Conservation (phyloP, 352 stramenopile genomes). For the Hyaloperonospora arabidopsidis region DNA sequence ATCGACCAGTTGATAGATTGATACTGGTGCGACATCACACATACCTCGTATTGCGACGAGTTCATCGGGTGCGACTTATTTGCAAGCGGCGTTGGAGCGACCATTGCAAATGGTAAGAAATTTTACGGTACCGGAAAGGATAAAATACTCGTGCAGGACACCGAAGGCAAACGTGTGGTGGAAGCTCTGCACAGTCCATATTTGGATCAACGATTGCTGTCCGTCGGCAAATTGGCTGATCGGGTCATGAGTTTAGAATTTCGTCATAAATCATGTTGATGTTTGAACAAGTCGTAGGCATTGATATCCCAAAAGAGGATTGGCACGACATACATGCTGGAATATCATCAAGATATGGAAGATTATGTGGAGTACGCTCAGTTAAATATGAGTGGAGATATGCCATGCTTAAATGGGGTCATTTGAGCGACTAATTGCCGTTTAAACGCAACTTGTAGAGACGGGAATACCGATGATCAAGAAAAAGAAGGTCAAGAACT, state of each 20-base stretch:
- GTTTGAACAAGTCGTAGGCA: background rate
- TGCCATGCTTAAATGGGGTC: background rate
- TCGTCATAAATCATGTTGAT: background rate
- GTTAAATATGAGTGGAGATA: background rate
- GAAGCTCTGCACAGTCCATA: too few species aligned
- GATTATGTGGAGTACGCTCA: background rate
- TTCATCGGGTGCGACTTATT: background rate
- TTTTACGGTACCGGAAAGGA: background rate
- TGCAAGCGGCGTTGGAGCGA: background rate
- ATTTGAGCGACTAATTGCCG: too few species aligned
- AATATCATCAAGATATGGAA: background rate
- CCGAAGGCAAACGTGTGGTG: too few species aligned
- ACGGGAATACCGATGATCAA: too few species aligned
- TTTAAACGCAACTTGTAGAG: too few species aligned
- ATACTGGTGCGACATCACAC: background rate
- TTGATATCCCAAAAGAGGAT: background rate
- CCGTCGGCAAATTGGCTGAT: too few species aligned
- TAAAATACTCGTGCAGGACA: too few species aligned
- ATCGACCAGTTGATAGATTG: background rate
- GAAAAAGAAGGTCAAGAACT: background rate
- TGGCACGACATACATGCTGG: background rate
- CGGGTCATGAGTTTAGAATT: too few species aligned
- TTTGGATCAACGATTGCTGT: too few species aligned
- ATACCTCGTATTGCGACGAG: background rate
- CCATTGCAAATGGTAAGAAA: background rate